Evolutionary conservation across 2,329 filamentous ascomycete species (phyloP), one percentile per base, ranked within the genome.

Genomic region (Fusarium haematococcum): DNA sequence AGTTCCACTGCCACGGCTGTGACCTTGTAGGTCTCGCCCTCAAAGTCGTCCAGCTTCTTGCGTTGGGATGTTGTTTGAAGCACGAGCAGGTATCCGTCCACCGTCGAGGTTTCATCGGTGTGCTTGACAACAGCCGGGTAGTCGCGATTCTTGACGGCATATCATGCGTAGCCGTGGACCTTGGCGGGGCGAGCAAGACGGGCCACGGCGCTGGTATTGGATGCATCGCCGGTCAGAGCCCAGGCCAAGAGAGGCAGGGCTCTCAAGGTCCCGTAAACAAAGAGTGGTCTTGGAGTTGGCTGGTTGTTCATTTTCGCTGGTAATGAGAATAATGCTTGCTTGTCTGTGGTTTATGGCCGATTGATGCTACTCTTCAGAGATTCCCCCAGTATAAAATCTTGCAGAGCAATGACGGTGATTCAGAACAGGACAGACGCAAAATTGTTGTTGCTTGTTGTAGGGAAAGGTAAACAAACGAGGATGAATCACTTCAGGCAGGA

Each of bases 201-300:
- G 11, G 32, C 33, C 3, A 74, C 50, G 16, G 3, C 1, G 5
- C n/a, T 14, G 9, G 50, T 63, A 0, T 79, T 77, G 7, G 76
- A 68, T 7, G 75, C 69, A 13, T 81, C 76, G 3, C 80, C 80
- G 1, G 77, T 81, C 6, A 81, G n/a, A 0, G 66, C 75, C 79
- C 78, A 82, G 2, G 79, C 76, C 0, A 81, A 64, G 2, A 82
- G 70, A n/a, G 79, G 77, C 14, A 73, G 52, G 1, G 80, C 77
- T 13, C 78, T 70, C 5, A 81, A 65, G 2, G 79, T 80, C 33
- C 79, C 80, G 52, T 80, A 81, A 8, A 82, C 63, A 50, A 82
- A 82, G 10, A 81, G 73, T 0, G 66, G 74, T n/a, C 54, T 66
- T 61, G 67, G 30, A 57, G 60, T 7, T 27, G n/a, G n/a, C 6